These are phyloP conservation scores for Fusarium sp. DNA, from an alignment of 2,329 filamentous ascomycete species.

Conservation along the genomic window DNA sequence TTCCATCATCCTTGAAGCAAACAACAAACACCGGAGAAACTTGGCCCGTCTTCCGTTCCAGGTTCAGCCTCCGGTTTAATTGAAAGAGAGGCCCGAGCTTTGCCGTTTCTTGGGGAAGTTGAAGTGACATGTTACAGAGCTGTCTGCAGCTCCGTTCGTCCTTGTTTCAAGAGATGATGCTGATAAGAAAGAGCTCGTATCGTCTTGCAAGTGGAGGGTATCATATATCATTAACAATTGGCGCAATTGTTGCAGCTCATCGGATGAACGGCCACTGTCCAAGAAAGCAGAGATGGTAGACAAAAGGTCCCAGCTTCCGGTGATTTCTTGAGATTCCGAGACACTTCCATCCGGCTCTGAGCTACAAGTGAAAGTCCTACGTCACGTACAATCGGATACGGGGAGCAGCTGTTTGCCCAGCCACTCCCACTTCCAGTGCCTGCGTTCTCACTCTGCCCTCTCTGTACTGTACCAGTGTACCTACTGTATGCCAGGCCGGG, in stretches of 20 bases:
- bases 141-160: constrained; percentile 28
- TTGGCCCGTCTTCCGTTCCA: constrained; percentile 17
- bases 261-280: not conserved
- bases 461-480: not conserved
- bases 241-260: not conserved
- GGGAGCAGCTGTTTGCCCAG: constrained; percentile 31
- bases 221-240: not conserved
- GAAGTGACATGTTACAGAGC: constrained; percentile 36
- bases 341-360: constrained; percentile 9
- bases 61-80: not conserved
- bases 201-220: not conserved
- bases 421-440: constrained; percentile 25
- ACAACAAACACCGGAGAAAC: constrained; percentile 32
- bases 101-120: constrained; percentile 12
- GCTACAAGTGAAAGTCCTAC: constrained; percentile 28
- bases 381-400: constrained; percentile 21
- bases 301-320: constrained; percentile 10
- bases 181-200: constrained; percentile 10
- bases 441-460: constrained; percentile 7
- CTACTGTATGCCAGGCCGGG: not conserved
- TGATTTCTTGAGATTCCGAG: constrained; percentile 12
- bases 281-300: not conserved
- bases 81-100: constrained; percentile 25
- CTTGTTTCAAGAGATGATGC: constrained; percentile 23
- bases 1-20: constrained; percentile 10